phyloP scores from a whole-genome alignment of 108 stramenopile genomes.

The Pseudonitzschia pungens region DNA sequence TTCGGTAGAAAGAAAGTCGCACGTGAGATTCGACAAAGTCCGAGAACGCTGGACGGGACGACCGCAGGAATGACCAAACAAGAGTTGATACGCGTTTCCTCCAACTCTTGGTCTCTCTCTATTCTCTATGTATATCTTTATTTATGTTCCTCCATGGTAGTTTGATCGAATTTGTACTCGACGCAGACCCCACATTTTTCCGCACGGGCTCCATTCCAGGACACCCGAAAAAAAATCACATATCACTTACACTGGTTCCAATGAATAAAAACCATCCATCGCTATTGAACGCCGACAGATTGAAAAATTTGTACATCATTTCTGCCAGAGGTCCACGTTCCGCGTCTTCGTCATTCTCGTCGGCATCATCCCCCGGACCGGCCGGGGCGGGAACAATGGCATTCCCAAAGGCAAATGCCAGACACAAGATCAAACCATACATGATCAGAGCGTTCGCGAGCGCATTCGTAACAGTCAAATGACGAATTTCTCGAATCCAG shows the following conservation, averaged over 20 bases:
- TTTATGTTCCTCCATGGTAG: too few species aligned
- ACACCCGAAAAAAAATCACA: not conserved
- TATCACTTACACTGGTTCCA: constrained; percentile 43
- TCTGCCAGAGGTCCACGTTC: not conserved
- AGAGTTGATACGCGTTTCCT: too few species aligned
- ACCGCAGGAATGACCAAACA: not conserved
- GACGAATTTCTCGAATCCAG: constrained; percentile 51
- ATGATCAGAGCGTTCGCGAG: constrained; percentile 48
- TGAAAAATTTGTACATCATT: constrained; percentile 15
- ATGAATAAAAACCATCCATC: constrained; percentile 54
- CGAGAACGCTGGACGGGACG: not conserved
- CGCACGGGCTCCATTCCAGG: not conserved
- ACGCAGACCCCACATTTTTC: too few species aligned
- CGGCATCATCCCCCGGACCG: not conserved
- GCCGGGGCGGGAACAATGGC: not conserved
- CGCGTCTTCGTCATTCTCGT: not conserved
- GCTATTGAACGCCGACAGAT: constrained; percentile 14
- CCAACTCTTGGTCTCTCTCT: too few species aligned
- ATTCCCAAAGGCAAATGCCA: constrained; percentile 34
- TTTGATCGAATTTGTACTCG: too few species aligned
- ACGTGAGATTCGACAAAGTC: not conserved
- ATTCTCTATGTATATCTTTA: too few species aligned
- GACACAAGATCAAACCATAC: constrained; percentile 43
- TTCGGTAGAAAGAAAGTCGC: too few species aligned
- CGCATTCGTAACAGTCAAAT: constrained; percentile 48